Evolutionary conservation across 305 asterid genomes (phyloP), one percentile per base, ranked within the genome.

Genomic region (Fraxinus nigra): DNA sequence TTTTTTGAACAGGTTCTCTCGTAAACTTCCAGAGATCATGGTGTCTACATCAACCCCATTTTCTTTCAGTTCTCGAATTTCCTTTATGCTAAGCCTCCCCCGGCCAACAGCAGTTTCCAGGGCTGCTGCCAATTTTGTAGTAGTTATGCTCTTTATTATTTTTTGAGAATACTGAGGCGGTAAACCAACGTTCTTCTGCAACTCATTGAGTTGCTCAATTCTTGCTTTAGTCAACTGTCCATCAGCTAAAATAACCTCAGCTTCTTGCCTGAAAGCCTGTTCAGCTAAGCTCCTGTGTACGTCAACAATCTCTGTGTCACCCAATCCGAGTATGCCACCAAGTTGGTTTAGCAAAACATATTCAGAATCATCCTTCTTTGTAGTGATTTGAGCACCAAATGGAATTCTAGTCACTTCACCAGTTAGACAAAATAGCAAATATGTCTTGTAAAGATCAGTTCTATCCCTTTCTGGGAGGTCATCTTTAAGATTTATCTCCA

Each of bases 71-170:
- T 96, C 97, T 80, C 97, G 86, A 48, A 96, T 88, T 84, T 96
- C 99, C 89, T 93, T 93, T 67, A 94, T 87, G 92, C 93, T 94
- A n/a, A 96, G 95, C 91, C 92, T 94, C 54, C 99, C 98, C 82
- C 90, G 92, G 80, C 92, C 92, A 51, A 87, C 92, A 70, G 99
- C 98, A 9, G 97, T 90, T 91, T 94, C 97, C 72, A 96, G 97
- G 75, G 98, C 98, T 46, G 95, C 97, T 0, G 94, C 90, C 90
- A 96, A 77, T 86, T 96, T 96, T 48, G 97, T 80, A 22, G 89
- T 86, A 9, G 98, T 92, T 81, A 94, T 92, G 87, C 88, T 85
- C 84, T 92, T 93, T 78, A 92, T 96, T 83, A 96, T 92, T 85
- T 90, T 92, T 81, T 96, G 94, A 61, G 97, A 94, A 83, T 93